Conservation (phyloP, 306 rosid genomes). For the Castanea sativa region DNA sequence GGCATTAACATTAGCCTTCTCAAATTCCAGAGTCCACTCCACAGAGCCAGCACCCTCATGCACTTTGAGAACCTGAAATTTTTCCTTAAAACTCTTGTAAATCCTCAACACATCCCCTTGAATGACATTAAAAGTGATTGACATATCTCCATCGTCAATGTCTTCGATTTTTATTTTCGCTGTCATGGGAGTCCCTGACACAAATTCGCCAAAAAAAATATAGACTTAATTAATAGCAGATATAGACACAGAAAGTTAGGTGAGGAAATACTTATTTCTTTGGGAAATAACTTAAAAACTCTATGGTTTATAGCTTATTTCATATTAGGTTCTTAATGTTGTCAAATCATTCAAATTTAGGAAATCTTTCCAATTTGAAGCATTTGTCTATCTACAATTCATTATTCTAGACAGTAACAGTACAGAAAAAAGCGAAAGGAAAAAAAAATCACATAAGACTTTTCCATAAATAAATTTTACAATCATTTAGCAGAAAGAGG, state of each 20-base stretch:
- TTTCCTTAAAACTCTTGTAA: constrained; percentile 10
- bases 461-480: too few relatives aligned
- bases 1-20: constrained; percentile 23
- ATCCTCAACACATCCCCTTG: constrained; percentile 5
- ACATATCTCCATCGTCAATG: background rate
- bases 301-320: too few relatives aligned
- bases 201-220: background rate
- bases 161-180: constrained; percentile 1
- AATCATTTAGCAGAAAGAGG: too few relatives aligned
- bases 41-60: constrained; percentile 2
- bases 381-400: too few relatives aligned
- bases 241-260: background rate
- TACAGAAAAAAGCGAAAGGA: too few relatives aligned
- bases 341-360: too few relatives aligned
- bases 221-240: background rate
- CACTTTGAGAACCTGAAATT: background rate
- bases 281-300: too few relatives aligned
- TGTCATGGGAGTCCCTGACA: constrained; percentile 5
- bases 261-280: too few relatives aligned
- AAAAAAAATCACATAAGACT: too few relatives aligned
- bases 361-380: too few relatives aligned
- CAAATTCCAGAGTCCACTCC: constrained; percentile 15
- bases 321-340: too few relatives aligned
- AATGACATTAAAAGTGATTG: background rate
- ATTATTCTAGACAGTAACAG: too few relatives aligned